phyloP scores from a whole-genome alignment of 495 filamentous ascomycete species.

The Penicillium odoratum region DNA sequence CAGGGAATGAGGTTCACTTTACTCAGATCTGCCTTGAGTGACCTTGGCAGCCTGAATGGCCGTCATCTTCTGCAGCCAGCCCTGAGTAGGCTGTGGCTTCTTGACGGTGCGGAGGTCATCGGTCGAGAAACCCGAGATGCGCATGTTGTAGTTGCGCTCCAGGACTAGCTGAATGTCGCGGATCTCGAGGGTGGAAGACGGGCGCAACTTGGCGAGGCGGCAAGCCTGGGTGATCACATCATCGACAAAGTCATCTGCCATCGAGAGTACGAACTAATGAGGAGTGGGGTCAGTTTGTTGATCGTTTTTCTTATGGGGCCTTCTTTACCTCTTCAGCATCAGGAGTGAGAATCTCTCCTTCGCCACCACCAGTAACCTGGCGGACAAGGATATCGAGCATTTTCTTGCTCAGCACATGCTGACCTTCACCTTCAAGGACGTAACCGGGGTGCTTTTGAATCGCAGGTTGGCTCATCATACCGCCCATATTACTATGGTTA shows the following conservation, averaged over 20 bases:
- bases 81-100: slow-evolving; percentile 81
- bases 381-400: slow-evolving; percentile 94
- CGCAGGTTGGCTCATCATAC: slow-evolving; percentile 82
- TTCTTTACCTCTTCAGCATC: slow-evolving; percentile 86
- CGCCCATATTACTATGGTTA: slow-evolving; percentile 61
- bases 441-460: slow-evolving; percentile 76
- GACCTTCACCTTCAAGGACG: slow-evolving; percentile 84
- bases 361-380: slow-evolving; percentile 81
- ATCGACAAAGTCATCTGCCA: slow-evolving; percentile 95
- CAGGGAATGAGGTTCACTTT: slow-evolving; percentile 2
- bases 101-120: slow-evolving; percentile 93
- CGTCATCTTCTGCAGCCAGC: slow-evolving; percentile 94
- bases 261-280: slow-evolving; percentile 72
- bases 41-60: slow-evolving; percentile 90
- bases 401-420: slow-evolving; percentile 88
- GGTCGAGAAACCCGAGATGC: slow-evolving; percentile 89
- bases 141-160: slow-evolving; percentile 97
- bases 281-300: neutral
- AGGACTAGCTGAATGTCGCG: slow-evolving; percentile 93
- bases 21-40: slow-evolving; percentile 49
- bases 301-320: neutral
- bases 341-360: slow-evolving; percentile 71
- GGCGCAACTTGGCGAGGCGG: slow-evolving; percentile 86
- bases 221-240: slow-evolving; percentile 83
- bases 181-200: slow-evolving; percentile 84